phyloP scores from a whole-genome alignment of 768 basidiomycete species.

The Collybia mongolica region DNA sequence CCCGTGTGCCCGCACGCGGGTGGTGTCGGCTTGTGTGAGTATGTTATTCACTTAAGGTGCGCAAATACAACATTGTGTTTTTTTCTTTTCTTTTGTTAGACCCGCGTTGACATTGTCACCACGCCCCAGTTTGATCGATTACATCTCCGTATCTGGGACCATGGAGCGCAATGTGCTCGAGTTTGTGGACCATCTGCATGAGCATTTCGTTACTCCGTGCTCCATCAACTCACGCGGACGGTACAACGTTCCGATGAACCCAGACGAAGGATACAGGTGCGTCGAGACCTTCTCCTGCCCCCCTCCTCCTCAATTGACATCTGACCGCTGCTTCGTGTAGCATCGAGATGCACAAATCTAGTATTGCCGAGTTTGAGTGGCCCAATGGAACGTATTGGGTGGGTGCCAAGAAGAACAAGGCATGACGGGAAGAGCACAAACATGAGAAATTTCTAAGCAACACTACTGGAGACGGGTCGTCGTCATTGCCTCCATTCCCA shows the following conservation, averaged over 20 bases:
- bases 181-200: conserved; percentile 89
- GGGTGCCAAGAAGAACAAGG: conserved; percentile 15
- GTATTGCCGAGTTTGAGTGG: conserved; percentile 84
- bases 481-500: too few relatives aligned
- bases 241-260: conserved; percentile 81
- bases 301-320: neutral
- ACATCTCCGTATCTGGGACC: conserved; percentile 85
- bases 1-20: conserved; percentile 94
- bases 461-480: too few relatives aligned
- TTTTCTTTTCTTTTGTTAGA: neutral
- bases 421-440: neutral
- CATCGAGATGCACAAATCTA: conserved; percentile 84
- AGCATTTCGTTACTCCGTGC: conserved; percentile 88
- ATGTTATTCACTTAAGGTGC: conserved; percentile 81
- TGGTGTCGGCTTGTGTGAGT: conserved; percentile 91
- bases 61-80: conserved; percentile 4
- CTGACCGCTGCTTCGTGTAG: conserved; percentile 35
- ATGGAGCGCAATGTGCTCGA: conserved; percentile 96
- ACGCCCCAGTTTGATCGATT: conserved; percentile 80
- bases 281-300: conserved; percentile 12
- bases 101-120: neutral
- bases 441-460: too few relatives aligned
- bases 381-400: conserved; percentile 85
- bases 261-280: conserved; percentile 78
- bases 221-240: conserved; percentile 83